These are phyloP conservation scores for Solanum chaucha DNA, from an alignment of 257 asterid species.

Conservation along the genomic window DNA sequence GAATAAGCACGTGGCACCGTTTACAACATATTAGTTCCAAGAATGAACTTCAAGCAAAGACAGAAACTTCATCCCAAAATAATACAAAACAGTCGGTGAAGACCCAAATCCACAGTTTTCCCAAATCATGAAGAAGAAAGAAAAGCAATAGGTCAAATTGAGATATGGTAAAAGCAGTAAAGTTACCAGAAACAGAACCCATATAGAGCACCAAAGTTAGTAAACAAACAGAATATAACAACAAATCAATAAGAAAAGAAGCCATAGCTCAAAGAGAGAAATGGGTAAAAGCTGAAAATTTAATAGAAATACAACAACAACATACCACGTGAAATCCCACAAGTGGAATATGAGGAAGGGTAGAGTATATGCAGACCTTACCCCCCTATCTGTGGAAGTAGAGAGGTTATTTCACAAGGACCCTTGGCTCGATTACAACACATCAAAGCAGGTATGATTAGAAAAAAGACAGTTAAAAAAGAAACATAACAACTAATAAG, in stretches of 20 bases:
- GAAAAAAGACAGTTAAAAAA: not conserved
- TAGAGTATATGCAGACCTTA: not conserved
- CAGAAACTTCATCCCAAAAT: not conserved
- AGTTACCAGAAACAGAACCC: not conserved
- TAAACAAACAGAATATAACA: not conserved
- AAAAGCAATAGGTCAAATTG: not conserved
- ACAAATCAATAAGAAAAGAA: not conserved
- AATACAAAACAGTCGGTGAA: not conserved
- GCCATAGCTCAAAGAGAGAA: not conserved
- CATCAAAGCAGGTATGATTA: not conserved
- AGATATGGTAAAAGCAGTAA: not conserved
- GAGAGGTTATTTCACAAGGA: not conserved
- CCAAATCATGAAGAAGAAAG: not conserved
- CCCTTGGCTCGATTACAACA: not conserved
- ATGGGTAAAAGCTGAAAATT: not conserved
- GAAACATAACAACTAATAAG: not conserved
- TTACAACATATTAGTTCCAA: not conserved
- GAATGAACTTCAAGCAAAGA: not conserved
- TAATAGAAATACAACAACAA: not conserved
- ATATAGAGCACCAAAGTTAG: slow-evolving; percentile 14
- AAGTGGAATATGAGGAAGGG: not conserved
- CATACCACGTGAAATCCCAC: not conserved
- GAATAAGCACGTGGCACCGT: not conserved
- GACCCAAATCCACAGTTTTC: not conserved
- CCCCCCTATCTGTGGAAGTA: not conserved